Conservation (phyloP, 192 early-diverging fungal species). For the Coemansia nantahalensis region DNA sequence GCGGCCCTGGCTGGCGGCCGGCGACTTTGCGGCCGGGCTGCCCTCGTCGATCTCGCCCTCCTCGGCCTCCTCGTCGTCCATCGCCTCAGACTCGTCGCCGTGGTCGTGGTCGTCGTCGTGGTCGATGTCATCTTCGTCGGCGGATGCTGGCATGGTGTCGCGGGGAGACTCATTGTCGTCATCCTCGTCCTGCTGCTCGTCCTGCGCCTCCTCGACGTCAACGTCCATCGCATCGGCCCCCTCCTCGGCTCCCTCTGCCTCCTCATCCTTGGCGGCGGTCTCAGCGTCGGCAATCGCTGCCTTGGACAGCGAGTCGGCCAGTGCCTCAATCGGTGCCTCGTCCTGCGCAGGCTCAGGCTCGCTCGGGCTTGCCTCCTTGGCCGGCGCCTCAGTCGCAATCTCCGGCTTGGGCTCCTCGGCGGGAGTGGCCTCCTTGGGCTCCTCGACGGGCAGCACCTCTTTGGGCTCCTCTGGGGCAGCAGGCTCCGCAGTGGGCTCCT, state of each 20-base stretch:
- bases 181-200: slow-evolving; percentile 16
- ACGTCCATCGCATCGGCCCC: background rate
- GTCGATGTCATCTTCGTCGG: slow-evolving; percentile 18
- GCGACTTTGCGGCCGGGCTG: slow-evolving; percentile 3
- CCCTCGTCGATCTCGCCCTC: slow-evolving; percentile 34
- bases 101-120: slow-evolving; percentile 9
- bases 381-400: slow-evolving; percentile 6
- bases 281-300: slow-evolving; percentile 8
- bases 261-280: slow-evolving; percentile 6
- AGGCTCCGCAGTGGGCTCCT: background rate
- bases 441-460: slow-evolving; percentile 1
- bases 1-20: slow-evolving; percentile 35
- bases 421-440: slow-evolving; percentile 5
- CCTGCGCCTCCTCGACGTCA: slow-evolving; percentile 22
- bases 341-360: slow-evolving; percentile 7
- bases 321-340: slow-evolving; percentile 9
- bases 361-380: slow-evolving; percentile 1
- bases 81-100: slow-evolving; percentile 14
- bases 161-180: background rate
- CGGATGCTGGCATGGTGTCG: no score
- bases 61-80: slow-evolving; percentile 13
- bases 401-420: slow-evolving; percentile 13
- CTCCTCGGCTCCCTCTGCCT: slow-evolving; percentile 29
- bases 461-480: background rate
- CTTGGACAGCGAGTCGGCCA: slow-evolving; percentile 27